Conservation (phyloP, 2,329 filamentous ascomycete species). For the Aspergillus fischeri region DNA sequence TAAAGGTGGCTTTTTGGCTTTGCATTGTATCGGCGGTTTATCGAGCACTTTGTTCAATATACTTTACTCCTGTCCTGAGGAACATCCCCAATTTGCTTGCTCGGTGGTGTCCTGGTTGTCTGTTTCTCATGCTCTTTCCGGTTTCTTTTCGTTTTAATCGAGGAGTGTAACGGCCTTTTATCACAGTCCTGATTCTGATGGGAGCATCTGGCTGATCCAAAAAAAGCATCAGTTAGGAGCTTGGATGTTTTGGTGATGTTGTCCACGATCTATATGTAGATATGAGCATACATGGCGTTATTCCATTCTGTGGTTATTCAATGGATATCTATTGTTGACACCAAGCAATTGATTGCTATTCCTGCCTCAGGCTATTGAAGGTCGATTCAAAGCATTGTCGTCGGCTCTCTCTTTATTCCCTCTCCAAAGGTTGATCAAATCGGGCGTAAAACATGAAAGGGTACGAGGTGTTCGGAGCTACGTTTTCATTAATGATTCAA, state of each 20-base stretch:
- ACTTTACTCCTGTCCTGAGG: conserved; percentile 15
- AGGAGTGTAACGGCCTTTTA: conserved; percentile 25
- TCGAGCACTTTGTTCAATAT: conserved; percentile 11
- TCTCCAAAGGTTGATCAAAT: neutral
- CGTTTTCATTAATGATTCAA: too few relatives aligned
- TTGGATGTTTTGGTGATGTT: conserved; percentile 31
- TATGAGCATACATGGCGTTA: conserved; percentile 39
- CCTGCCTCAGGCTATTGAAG: neutral
- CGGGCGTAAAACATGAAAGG: neutral
- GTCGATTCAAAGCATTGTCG: neutral
- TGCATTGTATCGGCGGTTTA: conserved; percentile 16
- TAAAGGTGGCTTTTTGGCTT: conserved; percentile 29
- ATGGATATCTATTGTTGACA: conserved; percentile 13
- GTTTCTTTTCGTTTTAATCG: conserved; percentile 15
- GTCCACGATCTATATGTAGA: conserved; percentile 36
- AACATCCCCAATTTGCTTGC: conserved; percentile 9
- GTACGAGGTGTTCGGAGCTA: neutral
- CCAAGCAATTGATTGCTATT: conserved; percentile 20
- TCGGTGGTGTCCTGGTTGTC: conserved; percentile 15
- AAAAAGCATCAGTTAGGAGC: conserved; percentile 18
- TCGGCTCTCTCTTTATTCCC: neutral
- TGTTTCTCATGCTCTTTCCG: conserved; percentile 5
- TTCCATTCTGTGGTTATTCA: conserved; percentile 21
- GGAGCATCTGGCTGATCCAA: conserved; percentile 19
- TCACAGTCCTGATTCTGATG: conserved; percentile 22